Evolutionary conservation across 139 green algal species (phyloP), one percentile per base, ranked within the genome.

Genomic region (Chlamydomonas sp.): DNA sequence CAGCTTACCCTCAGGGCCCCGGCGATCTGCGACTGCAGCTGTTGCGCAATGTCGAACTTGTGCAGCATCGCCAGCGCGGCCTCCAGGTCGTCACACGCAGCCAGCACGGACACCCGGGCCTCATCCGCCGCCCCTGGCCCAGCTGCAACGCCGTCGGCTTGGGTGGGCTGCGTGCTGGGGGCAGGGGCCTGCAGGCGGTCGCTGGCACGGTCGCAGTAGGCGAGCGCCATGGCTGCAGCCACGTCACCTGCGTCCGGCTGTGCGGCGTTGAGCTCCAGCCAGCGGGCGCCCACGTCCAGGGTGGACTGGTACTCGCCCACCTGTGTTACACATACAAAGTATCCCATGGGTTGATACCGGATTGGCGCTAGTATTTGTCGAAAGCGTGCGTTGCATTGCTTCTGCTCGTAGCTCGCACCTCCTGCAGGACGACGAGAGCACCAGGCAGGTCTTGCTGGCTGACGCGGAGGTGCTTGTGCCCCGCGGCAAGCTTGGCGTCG

Each of bases 391-490:
- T 12, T 12, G 64, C 9, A 9, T 16, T 20, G 73, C n/a, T 62
- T n/a, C 73, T 6, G 10, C 62, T 31, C 4, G 68, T 12, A 7
- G 68, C 10, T 7, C 10, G 12, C 73, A 87, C 83, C 83, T 87
- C 83, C 77, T 93, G 90, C n/a, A 94, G 80, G 73, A 94, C 69
- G 6, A 94, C 91, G 61, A 94, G 84, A 16, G 89, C 84, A 2
- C 84, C 91, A 5, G 91, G 91, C 60, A 94, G 80, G 87, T 94
- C 86, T n/a, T 85, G 59, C 72, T 83, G 79, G 61, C 74, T 86
- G 63, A 94, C 91, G 57, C 85, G 81, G 18, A 91, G 63, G 49
- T 78, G 89, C 63, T 31, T 60, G 67, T 83, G 77, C 18, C 69
- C 89, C 7, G 74, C 64, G 7, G 80, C 80, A 10, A 80, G 73